Percentiles rank a stretch among this genome's conserved stretches.
Conservation (phyloP, 352 stramenopile genomes). For the Pythium sukuiense region DNA sequence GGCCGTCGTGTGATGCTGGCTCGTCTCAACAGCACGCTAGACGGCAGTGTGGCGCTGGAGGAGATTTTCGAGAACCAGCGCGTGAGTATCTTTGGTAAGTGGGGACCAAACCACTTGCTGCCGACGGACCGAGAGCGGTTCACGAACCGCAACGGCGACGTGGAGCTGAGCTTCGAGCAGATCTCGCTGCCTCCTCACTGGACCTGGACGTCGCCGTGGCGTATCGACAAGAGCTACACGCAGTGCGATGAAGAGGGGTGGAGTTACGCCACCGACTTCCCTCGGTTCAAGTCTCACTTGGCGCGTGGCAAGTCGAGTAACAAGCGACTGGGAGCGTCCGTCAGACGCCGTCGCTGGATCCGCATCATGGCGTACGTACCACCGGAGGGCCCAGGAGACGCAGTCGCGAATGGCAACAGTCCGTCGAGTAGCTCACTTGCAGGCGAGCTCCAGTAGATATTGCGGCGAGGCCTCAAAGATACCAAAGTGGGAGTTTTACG, state of each 20-base stretch:
- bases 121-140: constrained; percentile 81
- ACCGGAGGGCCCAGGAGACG: constrained; percentile 28
- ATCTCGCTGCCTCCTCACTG: constrained; percentile 70
- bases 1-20: constrained; percentile 37
- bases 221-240: constrained; percentile 88
- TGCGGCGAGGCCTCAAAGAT: neutral
- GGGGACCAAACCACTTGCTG: constrained; percentile 80
- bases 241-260: constrained; percentile 87
- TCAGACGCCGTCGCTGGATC: constrained; percentile 80
- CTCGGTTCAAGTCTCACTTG: constrained; percentile 82
- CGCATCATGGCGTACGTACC: constrained; percentile 84
- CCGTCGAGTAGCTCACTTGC: neutral
- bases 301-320: constrained; percentile 78
- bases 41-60: constrained; percentile 76
- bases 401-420: neutral
- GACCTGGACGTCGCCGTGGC: constrained; percentile 86
- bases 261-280: constrained; percentile 87
- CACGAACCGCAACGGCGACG: constrained; percentile 78
- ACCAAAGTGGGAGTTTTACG: neutral
- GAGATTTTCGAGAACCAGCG: constrained; percentile 90
- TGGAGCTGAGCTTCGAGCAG: constrained; percentile 78
- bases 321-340: constrained; percentile 68
- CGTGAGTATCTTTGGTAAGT: constrained; percentile 87
- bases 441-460: neutral
- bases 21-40: constrained; percentile 65